Base-by-base conservation (phyloP, 306 rosid species). In the Citrullus mucosospermus region DNA sequence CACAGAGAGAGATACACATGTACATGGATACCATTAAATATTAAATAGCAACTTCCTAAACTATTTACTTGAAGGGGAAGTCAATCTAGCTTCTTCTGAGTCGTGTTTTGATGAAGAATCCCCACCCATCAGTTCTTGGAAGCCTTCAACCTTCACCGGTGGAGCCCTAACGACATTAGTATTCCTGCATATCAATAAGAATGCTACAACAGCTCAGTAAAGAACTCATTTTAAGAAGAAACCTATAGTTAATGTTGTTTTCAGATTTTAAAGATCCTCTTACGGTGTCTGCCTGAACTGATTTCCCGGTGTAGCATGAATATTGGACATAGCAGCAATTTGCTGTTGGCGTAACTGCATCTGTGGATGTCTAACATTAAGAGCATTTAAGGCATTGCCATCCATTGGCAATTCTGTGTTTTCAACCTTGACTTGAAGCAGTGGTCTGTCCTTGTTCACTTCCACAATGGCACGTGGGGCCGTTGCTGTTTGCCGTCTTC, bases 91-190 rank as follows among this genome's bases (percentile, higher is more conserved):
- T 83, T 95, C 97, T 8, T 95, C 98, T 0, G 96, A 81, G 46
- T 95, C 98, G 53, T 86, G 97, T 87, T 91, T 94, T 3, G 92
- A 44, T n/a, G 92, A 9, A 68, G 95, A 74, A 82, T 89, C 96
- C 41, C 93, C 96, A 38, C 98, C 98, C 95, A 94, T 89, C 79
- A 94, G 88, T 79, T 94, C 98, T 81, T 78, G 85, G 85, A 94
- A 94, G 61, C 93, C 98, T 81, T 90, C 98, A 22, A 94, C 98
- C 87, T 94, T 94, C 85, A 94, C 95, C 3, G 98, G 98, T 8
- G 89, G 97, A 43, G 98, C 92, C 84, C 98, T 85, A 79, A 85
- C 88, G 77, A 91, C 79, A 70, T 89, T 54, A 70, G 66, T 65
- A 85, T 84, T 94, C 94, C 98, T 94, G 85, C 87, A 77, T 84